These are phyloP conservation scores for Plasmodium gaboni DNA, from an alignment of 169 alveolate genomes.

Conservation along the genomic window DNA sequence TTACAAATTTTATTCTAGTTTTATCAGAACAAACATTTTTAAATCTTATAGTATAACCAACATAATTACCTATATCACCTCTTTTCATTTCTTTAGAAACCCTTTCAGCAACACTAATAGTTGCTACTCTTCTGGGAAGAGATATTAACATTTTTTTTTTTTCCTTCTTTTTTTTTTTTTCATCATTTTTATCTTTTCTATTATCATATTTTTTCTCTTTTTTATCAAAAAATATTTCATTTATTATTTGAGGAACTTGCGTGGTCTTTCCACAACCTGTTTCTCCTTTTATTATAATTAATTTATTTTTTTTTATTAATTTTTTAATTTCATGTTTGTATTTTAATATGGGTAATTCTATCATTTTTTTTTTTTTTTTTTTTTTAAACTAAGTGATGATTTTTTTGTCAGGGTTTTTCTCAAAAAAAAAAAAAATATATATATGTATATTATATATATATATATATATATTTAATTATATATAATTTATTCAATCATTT, in stretches of 20 bases:
- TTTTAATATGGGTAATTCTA: constrained; percentile 40
- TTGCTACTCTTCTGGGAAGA: constrained; percentile 95
- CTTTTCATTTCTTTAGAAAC: constrained; percentile 90
- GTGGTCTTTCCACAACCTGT: constrained; percentile 99
- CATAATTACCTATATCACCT: constrained; percentile 89
- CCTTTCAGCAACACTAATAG: constrained; percentile 91
- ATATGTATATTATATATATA: neutral
- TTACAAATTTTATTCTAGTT: constrained; percentile 93
- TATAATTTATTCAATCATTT: too few relatives aligned
- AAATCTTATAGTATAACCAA: constrained; percentile 95
- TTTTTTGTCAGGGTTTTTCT: too few relatives aligned
- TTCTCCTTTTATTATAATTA: constrained; percentile 88
- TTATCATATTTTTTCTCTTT: neutral
- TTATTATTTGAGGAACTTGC: constrained; percentile 94
- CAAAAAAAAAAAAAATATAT: neutral
- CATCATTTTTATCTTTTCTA: neutral
- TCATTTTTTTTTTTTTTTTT: constrained; percentile 14
- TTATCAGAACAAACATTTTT: constrained; percentile 87
- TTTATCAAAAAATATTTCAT: constrained; percentile 82
- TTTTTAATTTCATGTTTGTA: constrained; percentile 62
- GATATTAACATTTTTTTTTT: constrained; percentile 79
- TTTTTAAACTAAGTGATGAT: too few relatives aligned
- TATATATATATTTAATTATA: too few relatives aligned
- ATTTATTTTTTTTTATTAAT: constrained; percentile 33
- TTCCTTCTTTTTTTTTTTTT: neutral